Evolutionary conservation across 2,329 filamentous ascomycete species (phyloP).

Genomic region (Chalaropsis thielavioides): DNA sequence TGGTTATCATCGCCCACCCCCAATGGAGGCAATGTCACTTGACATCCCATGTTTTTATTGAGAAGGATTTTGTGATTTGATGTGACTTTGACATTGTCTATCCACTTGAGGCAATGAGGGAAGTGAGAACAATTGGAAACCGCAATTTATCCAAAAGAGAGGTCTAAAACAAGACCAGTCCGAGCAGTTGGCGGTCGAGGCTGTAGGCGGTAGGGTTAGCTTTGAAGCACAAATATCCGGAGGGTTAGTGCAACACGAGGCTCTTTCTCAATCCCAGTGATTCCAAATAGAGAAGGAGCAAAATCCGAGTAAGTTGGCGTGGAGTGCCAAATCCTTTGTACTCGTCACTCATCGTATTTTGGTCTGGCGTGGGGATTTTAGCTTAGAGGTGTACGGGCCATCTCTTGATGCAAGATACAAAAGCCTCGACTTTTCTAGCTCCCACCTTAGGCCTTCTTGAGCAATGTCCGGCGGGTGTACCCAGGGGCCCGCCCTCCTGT

Average conservation of each 20-base stretch:
- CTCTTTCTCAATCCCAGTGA: neutral
- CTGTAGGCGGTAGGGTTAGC: neutral
- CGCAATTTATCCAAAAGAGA: neutral
- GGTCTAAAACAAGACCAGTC: neutral
- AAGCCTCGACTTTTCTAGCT: neutral
- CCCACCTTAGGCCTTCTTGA: neutral
- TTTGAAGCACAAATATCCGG: neutral
- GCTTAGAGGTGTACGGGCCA: neutral
- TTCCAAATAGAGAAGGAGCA: neutral
- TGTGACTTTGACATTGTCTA: neutral
- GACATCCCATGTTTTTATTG: neutral
- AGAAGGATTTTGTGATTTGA: neutral
- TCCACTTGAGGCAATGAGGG: neutral
- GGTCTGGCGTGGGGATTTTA: neutral
- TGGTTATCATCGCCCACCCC: neutral
- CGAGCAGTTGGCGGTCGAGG: neutral
- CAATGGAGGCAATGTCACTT: neutral
- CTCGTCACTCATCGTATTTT: neutral
- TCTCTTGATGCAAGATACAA: neutral
- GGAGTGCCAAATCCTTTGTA: neutral
- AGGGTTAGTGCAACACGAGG: neutral
- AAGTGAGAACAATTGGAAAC: neutral
- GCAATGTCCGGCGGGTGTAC: neutral
- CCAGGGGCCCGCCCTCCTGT: slow-evolving; percentile 4
- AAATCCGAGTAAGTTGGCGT: no score